Percentiles rank a stretch among this genome's conserved stretches.
phyloP scores from a whole-genome alignment of 1,284 basidiomycete genomes.

The Porogramme epimiltina region DNA sequence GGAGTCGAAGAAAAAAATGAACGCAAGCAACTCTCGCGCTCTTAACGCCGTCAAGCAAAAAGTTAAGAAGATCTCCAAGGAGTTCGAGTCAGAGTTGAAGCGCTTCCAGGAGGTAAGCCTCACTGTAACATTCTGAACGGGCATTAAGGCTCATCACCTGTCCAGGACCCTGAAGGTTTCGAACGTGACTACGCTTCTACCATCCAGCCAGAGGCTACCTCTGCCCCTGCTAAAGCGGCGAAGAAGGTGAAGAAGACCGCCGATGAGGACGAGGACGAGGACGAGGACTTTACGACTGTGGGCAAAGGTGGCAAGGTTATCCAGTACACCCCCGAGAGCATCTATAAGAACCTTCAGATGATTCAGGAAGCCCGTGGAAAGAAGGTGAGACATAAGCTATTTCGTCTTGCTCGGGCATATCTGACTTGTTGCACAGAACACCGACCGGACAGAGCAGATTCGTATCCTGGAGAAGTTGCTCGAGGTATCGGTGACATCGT shows the following conservation, averaged over 20 bases:
- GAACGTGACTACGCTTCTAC: conserved; percentile 71
- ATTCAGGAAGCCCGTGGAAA: conserved; percentile 96
- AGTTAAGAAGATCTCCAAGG: conserved; percentile 89
- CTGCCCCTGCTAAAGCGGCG: conserved; percentile 39
- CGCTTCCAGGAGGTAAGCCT: conserved; percentile 77
- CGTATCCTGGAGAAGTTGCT: conserved; percentile 89
- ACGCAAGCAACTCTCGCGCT: conserved; percentile 91
- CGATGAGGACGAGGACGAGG: conserved; percentile 37
- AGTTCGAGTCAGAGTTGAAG: conserved; percentile 83
- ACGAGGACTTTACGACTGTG: conserved; percentile 84
- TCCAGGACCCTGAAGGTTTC: conserved; percentile 89
- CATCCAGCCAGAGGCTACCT: conserved; percentile 50
- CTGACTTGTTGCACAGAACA: conserved; percentile 63
- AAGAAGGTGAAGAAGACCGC: conserved; percentile 44
- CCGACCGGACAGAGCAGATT: conserved; percentile 95
- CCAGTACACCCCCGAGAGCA: conserved; percentile 84
- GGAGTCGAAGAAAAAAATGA: conserved; percentile 95
- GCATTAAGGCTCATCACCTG: no score
- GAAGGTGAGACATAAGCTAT: conserved; percentile 74
- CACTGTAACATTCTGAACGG: not conserved
- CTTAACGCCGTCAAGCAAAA: conserved; percentile 98
- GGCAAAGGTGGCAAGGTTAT: conserved; percentile 88
- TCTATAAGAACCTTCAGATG: conserved; percentile 91
- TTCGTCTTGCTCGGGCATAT: not conserved
- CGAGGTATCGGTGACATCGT: conserved; percentile 84